Percentiles rank a stretch among this genome's conserved stretches.
Evolutionary conservation across 2,329 filamentous ascomycete species (phyloP).

Genomic region (Fonsecaea nubica): DNA sequence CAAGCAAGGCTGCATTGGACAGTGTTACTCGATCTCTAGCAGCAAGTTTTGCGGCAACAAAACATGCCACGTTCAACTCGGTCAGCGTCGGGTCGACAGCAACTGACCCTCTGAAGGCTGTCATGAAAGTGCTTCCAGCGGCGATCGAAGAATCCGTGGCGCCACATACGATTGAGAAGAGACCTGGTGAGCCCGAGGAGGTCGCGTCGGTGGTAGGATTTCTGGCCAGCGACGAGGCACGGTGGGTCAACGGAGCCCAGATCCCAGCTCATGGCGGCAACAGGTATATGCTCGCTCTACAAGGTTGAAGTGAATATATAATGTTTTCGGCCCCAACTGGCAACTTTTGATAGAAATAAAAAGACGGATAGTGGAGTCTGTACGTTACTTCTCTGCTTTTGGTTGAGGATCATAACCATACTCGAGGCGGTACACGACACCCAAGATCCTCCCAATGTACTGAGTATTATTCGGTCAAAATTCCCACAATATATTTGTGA

Average conservation of each 20-base stretch:
- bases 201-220: constrained; percentile 57
- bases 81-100: constrained; percentile 23
- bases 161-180: constrained; percentile 39
- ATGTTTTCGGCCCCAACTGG: no score
- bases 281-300: constrained; percentile 14
- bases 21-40: constrained; percentile 34
- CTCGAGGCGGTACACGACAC: no score
- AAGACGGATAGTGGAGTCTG: no score
- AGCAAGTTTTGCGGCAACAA: background rate
- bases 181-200: constrained; percentile 55
- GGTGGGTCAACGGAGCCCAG: constrained; percentile 57
- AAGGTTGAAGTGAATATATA: constrained; percentile 8
- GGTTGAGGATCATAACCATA: no score
- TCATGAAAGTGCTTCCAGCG: constrained; percentile 52
- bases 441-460: no score
- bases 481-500: no score
- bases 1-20: constrained; percentile 45
- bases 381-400: no score
- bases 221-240: constrained; percentile 52
- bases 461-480: no score
- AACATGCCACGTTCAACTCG: constrained; percentile 18
- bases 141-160: constrained; percentile 54
- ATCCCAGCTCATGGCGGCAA: constrained; percentile 46
- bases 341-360: no score
- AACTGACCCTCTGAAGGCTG: constrained; percentile 46